phyloP scores from a whole-genome alignment of 2,329 filamentous ascomycete species.

The Verticillium alfalfae region DNA sequence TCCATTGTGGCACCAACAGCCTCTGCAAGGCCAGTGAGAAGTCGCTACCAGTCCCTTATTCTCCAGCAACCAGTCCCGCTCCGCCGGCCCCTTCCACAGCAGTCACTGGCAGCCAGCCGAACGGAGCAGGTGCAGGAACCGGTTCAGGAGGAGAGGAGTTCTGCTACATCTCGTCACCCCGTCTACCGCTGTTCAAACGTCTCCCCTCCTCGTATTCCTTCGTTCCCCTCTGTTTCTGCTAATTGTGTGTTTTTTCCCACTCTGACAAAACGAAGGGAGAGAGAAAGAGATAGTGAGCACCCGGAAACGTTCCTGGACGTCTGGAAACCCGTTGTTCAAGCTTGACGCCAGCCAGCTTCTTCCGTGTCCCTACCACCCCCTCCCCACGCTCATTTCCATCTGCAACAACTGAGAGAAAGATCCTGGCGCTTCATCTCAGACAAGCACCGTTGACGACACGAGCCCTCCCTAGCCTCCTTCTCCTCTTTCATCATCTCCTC shows the following conservation, averaged over 20 bases:
- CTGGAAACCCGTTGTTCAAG: neutral
- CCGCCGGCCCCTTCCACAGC: neutral
- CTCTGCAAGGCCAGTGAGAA: neutral
- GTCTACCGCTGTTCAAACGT: neutral
- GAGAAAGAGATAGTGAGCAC: neutral
- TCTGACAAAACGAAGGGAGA: neutral
- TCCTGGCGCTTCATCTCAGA: neutral
- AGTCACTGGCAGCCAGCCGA: neutral
- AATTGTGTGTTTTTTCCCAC: neutral
- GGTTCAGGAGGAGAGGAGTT: neutral
- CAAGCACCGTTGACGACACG: neutral
- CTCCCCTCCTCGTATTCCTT: neutral
- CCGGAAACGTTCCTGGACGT: neutral
- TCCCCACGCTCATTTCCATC: neutral
- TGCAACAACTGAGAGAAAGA: neutral
- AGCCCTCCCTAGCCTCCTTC: neutral
- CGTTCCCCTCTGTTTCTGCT: neutral
- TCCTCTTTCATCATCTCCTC: neutral
- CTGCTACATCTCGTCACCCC: neutral
- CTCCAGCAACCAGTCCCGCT: neutral
- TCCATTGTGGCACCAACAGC: neutral
- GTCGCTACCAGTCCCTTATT: neutral
- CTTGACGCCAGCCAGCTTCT: neutral
- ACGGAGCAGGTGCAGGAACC: neutral
- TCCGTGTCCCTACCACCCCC: neutral